A percentile compares a stretch with the other conserved stretches of the same genome.
Evolutionary conservation across 345 rosid genomes (phyloP).

Genomic region (Eucalyptus guilfoylei): DNA sequence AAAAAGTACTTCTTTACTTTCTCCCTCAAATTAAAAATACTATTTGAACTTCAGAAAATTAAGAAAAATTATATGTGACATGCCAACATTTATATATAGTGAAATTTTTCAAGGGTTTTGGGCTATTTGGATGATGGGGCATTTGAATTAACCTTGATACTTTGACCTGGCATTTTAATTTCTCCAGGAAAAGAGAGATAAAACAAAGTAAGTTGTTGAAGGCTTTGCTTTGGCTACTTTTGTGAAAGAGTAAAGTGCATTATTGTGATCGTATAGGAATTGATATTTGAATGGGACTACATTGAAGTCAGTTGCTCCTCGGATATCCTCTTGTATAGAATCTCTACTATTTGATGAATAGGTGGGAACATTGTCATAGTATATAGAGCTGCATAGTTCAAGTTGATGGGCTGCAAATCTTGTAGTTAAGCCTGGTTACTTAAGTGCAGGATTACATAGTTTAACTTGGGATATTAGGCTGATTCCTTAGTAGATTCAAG

Average conservation of each 20-base stretch:
- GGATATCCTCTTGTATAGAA: neutral
- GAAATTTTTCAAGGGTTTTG: neutral
- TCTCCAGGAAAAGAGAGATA: neutral
- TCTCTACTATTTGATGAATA: neutral
- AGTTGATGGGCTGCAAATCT: neutral
- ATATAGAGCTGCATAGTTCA: neutral
- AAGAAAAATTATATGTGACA: neutral
- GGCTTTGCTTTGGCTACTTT: neutral
- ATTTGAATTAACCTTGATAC: neutral
- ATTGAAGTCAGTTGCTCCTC: neutral
- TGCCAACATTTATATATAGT: neutral
- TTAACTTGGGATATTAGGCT: neutral
- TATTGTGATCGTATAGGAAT: neutral
- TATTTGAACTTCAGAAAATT: neutral
- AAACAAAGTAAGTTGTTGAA: neutral
- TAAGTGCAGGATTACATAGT: neutral
- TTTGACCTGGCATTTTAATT: neutral
- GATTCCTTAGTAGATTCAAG: neutral
- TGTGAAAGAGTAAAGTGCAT: neutral
- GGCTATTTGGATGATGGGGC: neutral
- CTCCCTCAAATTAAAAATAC: neutral
- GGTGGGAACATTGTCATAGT: neutral
- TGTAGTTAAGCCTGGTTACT: neutral
- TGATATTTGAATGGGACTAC: neutral
- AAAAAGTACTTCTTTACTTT: neutral